Base-by-base conservation (phyloP, 2,329 filamentous ascomycete genomes). In the Lecanicillium sp. region DNA sequence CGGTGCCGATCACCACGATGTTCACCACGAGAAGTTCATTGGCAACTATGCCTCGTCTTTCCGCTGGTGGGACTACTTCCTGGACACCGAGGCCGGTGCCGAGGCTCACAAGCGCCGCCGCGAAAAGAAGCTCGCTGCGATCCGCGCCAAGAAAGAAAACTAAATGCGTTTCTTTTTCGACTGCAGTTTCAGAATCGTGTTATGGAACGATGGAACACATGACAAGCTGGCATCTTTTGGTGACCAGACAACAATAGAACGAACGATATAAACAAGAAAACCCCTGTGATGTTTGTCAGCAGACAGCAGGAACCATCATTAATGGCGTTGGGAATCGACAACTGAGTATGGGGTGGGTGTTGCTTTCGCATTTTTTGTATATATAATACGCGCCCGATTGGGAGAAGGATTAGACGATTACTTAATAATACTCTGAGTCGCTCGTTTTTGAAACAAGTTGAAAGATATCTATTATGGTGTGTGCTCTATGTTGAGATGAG, bases 41-140 rank as follows among this genome's bases (percentile, higher is more conserved):
- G 93, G 93, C 60, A 98, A 98, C 76, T 98, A 97, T 67, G 77
- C 91, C 44, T 95, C 90, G 64, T 95, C 88, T 75, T 98, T 98
- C 82, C 81, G 91, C 68, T 98, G 93, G 93, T 98, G 93, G 93
- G 93, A 98, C 73, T 95, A 86, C 67, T 67, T 84, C 58, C 78
- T 97, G 57, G 90, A 96, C 69, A 98, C 93, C 53, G 91, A 98
- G 77, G 88, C 88, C 55, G 89, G 87, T 45, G 81, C 87, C 30
- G 91, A 94, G 68, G 88, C 91, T 33, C 79, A 86, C 59, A 90
- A 90, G 82, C 79, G 77, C 63, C 84, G 90, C 63, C 80, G 90
- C 51, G 89, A 93, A 68, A 81, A 74, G 68, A 90, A 87, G 79
- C 60, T 87, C 43, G 78, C 74, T 48, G 67, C 79, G 50, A 75